A percentile compares a stretch with the other conserved stretches of the same genome.
These are phyloP conservation scores for Kalmusia sp. DNA, from an alignment of 2,329 filamentous ascomycete species.

Conservation along the genomic window DNA sequence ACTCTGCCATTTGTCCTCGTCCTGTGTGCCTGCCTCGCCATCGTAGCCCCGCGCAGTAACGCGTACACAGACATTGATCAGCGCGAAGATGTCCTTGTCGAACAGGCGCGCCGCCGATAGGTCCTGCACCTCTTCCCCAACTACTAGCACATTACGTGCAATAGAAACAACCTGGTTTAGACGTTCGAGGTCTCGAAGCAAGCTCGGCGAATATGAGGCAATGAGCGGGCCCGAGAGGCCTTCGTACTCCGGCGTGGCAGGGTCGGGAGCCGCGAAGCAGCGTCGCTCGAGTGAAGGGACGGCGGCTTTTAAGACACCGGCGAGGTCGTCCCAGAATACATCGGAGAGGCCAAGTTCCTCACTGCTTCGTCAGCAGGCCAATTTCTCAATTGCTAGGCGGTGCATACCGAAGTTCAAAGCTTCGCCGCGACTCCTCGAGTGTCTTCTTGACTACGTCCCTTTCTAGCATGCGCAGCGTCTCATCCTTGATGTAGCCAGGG, in stretches of 20 bases:
- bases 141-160: slow-evolving; percentile 67
- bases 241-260: slow-evolving; percentile 63
- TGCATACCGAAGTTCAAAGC: slow-evolving; percentile 60
- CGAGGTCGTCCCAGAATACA: slow-evolving; percentile 66
- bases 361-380: slow-evolving; percentile 40
- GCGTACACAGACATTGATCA: slow-evolving; percentile 69
- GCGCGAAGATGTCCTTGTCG: slow-evolving; percentile 66
- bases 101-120: slow-evolving; percentile 66
- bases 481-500: slow-evolving; percentile 65
- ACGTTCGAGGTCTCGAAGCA: slow-evolving; percentile 68
- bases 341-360: slow-evolving; percentile 64
- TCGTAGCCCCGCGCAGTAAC: slow-evolving; percentile 71
- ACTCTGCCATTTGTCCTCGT: slow-evolving; percentile 70
- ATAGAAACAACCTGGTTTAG: slow-evolving; percentile 69
- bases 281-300: slow-evolving; percentile 68
- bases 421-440: slow-evolving; percentile 63
- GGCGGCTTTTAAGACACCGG: slow-evolving; percentile 63
- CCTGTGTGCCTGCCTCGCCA: slow-evolving; percentile 66
- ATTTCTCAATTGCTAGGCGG: not conserved
- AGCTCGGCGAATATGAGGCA: slow-evolving; percentile 63
- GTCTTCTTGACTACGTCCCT: slow-evolving; percentile 64
- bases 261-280: slow-evolving; percentile 67
- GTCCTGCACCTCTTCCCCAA: slow-evolving; percentile 67
- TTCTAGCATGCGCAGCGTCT: slow-evolving; percentile 64
- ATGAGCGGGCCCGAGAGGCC: slow-evolving; percentile 67